phyloP scores from a whole-genome alignment of 2,329 filamentous ascomycete species.

The Trichoderma polysporum region DNA sequence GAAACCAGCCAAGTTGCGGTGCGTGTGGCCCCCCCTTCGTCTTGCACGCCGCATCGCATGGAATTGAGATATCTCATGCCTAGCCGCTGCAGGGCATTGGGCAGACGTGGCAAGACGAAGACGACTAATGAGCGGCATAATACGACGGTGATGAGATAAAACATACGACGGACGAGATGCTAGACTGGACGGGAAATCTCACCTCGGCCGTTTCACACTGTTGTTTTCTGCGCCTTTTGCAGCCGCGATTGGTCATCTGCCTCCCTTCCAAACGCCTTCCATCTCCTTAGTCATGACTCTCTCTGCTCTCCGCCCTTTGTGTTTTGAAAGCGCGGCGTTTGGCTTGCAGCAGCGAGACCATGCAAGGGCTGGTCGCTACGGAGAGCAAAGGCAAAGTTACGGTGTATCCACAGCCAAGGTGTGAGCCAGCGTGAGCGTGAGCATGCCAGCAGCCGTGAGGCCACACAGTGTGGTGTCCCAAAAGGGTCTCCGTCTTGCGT shows the following conservation, averaged over 20 bases:
- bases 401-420: constrained; percentile 10
- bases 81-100: constrained; percentile 8
- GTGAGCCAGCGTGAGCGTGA: neutral
- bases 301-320: constrained; percentile 9
- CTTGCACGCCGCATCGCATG: neutral
- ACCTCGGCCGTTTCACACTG: constrained; percentile 5
- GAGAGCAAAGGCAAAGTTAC: constrained; percentile 6
- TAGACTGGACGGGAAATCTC: neutral
- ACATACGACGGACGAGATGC: constrained; percentile 10
- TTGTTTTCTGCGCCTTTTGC: neutral
- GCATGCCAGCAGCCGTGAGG: constrained; percentile 16
- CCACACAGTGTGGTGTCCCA: constrained; percentile 16
- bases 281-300: constrained; percentile 11
- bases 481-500: constrained; percentile 12
- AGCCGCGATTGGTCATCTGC: neutral
- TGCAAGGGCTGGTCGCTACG: constrained; percentile 15
- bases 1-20: neutral
- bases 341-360: constrained; percentile 1
- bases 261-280: constrained; percentile 11
- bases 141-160: constrained; percentile 5
- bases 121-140: neutral
- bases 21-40: neutral
- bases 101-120: constrained; percentile 14
- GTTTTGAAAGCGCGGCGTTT: constrained; percentile 2
- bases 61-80: neutral